phyloP scores from a whole-genome alignment of 108 stramenopile genomes.

The Cyclotella choctawhatcheeana region DNA sequence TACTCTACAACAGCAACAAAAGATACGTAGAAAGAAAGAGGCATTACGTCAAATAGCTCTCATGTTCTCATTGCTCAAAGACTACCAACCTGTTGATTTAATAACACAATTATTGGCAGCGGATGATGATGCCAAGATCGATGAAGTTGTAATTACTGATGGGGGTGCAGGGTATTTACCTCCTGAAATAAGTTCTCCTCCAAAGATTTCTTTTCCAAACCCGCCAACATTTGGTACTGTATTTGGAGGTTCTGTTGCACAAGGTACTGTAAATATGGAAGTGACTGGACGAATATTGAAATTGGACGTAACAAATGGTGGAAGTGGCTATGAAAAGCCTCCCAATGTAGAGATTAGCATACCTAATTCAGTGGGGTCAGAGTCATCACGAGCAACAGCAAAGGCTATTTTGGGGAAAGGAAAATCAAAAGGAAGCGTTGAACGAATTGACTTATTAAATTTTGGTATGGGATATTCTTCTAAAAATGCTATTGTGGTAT shows the following conservation, averaged over 20 bases:
- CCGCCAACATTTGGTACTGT: conserved; percentile 51
- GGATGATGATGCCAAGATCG: conserved; percentile 77
- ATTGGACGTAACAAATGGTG: conserved; percentile 68
- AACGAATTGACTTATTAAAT: conserved; percentile 64
- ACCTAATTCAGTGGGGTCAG: conserved; percentile 4
- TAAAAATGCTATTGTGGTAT: conserved; percentile 46
- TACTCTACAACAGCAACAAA: conserved; percentile 27
- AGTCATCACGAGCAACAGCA: conserved; percentile 55
- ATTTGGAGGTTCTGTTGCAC: conserved; percentile 54
- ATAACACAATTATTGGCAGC: conserved; percentile 73
- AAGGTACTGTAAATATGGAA: conserved; percentile 63
- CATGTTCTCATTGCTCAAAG: conserved; percentile 76
- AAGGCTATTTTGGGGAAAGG: conserved; percentile 68
- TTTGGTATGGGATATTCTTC: conserved; percentile 72
- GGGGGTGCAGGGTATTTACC: conserved; percentile 71
- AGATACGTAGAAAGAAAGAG: conserved; percentile 59
- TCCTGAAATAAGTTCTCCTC: conserved; percentile 55
- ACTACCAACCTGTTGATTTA: conserved; percentile 71
- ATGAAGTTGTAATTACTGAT: conserved; percentile 58
- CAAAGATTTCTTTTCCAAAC: conserved; percentile 64
- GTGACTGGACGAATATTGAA: conserved; percentile 71
- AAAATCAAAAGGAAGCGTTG: conserved; percentile 69
- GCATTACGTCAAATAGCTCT: conserved; percentile 84
- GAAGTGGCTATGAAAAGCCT: conserved; percentile 66
- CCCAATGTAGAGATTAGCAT: conserved; percentile 64